Conservation (phyloP, 2,329 filamentous ascomycete species). For the Neofusicoccum sp. region DNA sequence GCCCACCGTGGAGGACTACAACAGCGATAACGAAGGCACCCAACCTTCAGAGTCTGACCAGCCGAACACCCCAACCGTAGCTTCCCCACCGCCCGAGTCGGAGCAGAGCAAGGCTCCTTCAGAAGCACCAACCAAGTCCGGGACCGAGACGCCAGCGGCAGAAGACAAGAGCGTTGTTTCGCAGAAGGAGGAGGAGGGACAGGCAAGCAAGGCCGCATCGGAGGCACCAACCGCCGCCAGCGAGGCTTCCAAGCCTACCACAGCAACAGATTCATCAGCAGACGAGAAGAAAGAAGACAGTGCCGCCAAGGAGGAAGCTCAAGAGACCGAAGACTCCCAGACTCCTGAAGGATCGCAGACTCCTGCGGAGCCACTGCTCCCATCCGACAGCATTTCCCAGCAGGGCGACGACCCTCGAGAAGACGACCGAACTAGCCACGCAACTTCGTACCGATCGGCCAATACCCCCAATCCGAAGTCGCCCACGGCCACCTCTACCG, state of each 20-base stretch:
- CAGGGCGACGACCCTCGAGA: constrained; percentile 5
- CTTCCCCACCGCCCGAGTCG: not conserved
- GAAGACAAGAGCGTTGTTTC: not conserved
- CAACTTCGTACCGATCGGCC: not conserved
- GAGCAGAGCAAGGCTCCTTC: not conserved
- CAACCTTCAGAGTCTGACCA: not conserved
- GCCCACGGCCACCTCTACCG: not conserved
- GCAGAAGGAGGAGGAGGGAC: constrained; percentile 1
- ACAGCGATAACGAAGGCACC: constrained; percentile 13
- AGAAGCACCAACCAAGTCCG: not conserved
- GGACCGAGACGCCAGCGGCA: not conserved
- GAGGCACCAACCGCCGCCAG: not conserved
- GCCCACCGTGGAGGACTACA: constrained; percentile 17
- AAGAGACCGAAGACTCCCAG: not conserved
- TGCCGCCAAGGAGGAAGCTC: not conserved
- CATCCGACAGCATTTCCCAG: constrained; percentile 12
- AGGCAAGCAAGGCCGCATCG: not conserved
- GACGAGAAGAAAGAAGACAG: not conserved
- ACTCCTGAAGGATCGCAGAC: not conserved
- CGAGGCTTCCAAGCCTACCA: not conserved
- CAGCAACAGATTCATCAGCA: not conserved
- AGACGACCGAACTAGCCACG: constrained; percentile 4
- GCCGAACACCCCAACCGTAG: not conserved
- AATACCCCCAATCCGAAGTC: not conserved
- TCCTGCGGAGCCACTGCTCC: not conserved